A percentile compares a stretch with the other conserved stretches of the same genome.
Conservation (phyloP, 768 basidiomycete species). For the Gautieria morchelliformis region DNA sequence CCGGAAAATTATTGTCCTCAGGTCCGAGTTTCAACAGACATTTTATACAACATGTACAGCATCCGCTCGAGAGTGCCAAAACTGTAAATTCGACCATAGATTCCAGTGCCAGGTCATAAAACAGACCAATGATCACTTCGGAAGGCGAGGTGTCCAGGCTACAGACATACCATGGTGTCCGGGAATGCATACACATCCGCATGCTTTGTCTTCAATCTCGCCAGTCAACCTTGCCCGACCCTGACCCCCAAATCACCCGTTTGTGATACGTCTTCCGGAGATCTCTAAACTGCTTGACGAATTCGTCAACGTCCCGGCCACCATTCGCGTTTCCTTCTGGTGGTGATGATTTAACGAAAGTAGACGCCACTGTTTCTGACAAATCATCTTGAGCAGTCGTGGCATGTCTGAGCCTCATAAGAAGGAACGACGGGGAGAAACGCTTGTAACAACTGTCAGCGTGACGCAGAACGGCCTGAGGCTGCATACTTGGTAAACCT, state of each 20-base stretch:
- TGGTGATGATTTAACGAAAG: slow-evolving; percentile 62
- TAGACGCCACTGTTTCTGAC: slow-evolving; percentile 76
- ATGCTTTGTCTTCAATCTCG: slow-evolving; percentile 32
- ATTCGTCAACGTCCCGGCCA: slow-evolving; percentile 65
- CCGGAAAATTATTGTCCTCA: no score
- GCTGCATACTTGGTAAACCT: slow-evolving; percentile 69
- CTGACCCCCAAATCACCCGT: slow-evolving; percentile 79
- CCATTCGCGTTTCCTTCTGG: slow-evolving; percentile 21
- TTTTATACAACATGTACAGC: no score
- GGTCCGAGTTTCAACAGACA: no score
- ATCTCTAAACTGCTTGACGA: slow-evolving; percentile 82
- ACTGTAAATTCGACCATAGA: no score
- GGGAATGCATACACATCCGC: no score
- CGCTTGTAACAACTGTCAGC: slow-evolving; percentile 36
- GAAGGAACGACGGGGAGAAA: slow-evolving; percentile 78
- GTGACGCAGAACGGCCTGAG: not conserved
- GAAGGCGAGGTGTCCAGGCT: no score
- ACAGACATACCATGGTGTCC: no score
- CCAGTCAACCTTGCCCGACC: slow-evolving; percentile 79
- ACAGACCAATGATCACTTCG: no score
- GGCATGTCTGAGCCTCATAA: slow-evolving; percentile 80
- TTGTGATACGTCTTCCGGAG: slow-evolving; percentile 88
- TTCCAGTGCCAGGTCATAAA: no score
- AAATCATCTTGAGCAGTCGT: slow-evolving; percentile 84
- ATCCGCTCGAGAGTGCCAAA: no score